phyloP scores from a whole-genome alignment of 2,329 filamentous ascomycete genomes.

The Phyllosticta citribraziliensis region DNA sequence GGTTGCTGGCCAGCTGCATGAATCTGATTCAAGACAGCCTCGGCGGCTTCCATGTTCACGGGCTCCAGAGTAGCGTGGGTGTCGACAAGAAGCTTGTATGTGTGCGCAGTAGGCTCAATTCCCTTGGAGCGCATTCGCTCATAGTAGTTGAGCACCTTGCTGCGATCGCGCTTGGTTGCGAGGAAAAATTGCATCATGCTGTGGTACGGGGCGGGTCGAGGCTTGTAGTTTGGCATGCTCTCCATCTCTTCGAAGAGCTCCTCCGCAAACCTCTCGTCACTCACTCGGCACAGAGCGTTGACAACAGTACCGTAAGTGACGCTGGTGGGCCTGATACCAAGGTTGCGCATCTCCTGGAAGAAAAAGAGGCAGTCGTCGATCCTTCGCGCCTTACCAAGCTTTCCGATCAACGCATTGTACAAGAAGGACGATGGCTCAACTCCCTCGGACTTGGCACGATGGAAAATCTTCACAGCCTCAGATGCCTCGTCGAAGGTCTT shows the following conservation, averaged over 20 bases:
- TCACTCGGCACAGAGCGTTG: conserved; percentile 93
- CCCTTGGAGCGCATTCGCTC: conserved; percentile 82
- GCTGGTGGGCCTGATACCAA: conserved; percentile 88
- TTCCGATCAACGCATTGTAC: conserved; percentile 96
- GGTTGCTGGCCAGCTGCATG: conserved; percentile 62
- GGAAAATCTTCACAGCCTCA: conserved; percentile 95
- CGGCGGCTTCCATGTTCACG: conserved; percentile 77
- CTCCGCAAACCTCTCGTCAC: conserved; percentile 94
- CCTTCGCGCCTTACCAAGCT: conserved; percentile 92
- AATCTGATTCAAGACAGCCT: conserved; percentile 72
- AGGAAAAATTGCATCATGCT: conserved; percentile 99
- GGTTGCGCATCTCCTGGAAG: conserved; percentile 91
- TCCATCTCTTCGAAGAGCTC: conserved; percentile 99
- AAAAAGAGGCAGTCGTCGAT: conserved; percentile 98
- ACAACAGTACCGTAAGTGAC: conserved; percentile 98
- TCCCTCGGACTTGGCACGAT: conserved; percentile 83
- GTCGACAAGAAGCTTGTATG: conserved; percentile 94
- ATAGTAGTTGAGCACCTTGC: conserved; percentile 89
- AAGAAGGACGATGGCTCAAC: conserved; percentile 94
- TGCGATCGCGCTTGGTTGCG: conserved; percentile 90
- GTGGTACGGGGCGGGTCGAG: conserved; percentile 93
- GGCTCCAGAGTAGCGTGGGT: conserved; percentile 91
- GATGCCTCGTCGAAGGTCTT: conserved; percentile 97
- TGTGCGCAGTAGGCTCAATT: conserved; percentile 88
- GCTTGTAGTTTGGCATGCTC: conserved; percentile 96